A percentile compares a stretch with the other conserved stretches of the same genome.
phyloP scores from a whole-genome alignment of 768 basidiomycete species.

The Termitomyces eurrhizus region DNA sequence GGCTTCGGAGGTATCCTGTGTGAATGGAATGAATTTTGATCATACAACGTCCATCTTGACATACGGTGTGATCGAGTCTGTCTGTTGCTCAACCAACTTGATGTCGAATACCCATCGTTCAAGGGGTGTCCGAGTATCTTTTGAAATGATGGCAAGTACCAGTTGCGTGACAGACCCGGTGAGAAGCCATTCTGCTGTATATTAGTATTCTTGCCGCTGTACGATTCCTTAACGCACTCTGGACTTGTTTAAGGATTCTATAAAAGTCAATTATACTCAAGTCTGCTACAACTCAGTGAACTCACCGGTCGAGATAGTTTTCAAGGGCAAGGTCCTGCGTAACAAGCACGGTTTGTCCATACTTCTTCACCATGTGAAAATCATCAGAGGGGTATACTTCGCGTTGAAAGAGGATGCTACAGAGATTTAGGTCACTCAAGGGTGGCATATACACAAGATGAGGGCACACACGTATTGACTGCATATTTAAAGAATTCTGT shows the following conservation, averaged over 20 bases:
- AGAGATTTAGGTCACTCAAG: neutral
- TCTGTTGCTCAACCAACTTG: constrained; percentile 68
- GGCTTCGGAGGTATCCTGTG: constrained; percentile 58
- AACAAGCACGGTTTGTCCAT: constrained; percentile 92
- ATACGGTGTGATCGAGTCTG: constrained; percentile 48
- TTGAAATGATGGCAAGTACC: constrained; percentile 93
- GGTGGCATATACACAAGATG: neutral
- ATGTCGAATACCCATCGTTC: constrained; percentile 99
- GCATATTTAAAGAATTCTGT: constrained; percentile 99
- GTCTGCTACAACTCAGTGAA: neutral
- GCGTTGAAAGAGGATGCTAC: constrained; percentile 91
- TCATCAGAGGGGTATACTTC: constrained; percentile 98
- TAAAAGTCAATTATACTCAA: neutral
- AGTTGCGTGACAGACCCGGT: constrained; percentile 90
- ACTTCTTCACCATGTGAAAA: constrained; percentile 99
- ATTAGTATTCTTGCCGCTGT: neutral
- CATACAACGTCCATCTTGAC: constrained; percentile 20
- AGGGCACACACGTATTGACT: constrained; percentile 80
- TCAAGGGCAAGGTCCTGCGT: constrained; percentile 92
- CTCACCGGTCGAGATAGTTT: constrained; percentile 83
- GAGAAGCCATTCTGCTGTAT: constrained; percentile 80
- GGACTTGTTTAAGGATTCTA: constrained; percentile 89
- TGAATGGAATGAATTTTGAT: constrained; percentile 1
- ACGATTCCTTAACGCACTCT: constrained; percentile 54
- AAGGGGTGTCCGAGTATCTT: constrained; percentile 85